Percentiles rank a stretch among this genome's conserved stretches.
Evolutionary conservation across 306 rosid genomes (phyloP).

Genomic region (Acacia melanoxylon): DNA sequence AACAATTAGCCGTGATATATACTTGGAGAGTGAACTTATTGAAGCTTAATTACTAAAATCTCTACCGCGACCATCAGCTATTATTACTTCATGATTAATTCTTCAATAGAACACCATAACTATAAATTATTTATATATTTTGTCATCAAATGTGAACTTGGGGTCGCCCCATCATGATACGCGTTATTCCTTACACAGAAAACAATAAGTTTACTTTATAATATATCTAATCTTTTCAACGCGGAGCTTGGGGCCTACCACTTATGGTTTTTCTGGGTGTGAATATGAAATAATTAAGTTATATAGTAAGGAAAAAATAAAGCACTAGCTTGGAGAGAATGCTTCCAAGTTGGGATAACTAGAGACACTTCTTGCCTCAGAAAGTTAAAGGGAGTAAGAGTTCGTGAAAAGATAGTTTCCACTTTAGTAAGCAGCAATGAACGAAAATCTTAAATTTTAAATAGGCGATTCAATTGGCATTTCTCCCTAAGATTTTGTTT

Average conservation of each 20-base stretch:
- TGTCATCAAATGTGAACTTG: not conserved
- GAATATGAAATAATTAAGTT: constrained; percentile 3
- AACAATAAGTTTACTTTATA: constrained; percentile 8
- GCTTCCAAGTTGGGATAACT: constrained; percentile 22
- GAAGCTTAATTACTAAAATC: not conserved
- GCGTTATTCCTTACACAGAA: constrained; percentile 24
- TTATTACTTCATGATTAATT: constrained; percentile 30
- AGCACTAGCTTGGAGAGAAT: not conserved
- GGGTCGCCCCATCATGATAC: constrained; percentile 2
- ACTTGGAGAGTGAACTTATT: not conserved
- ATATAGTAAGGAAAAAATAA: constrained; percentile 6
- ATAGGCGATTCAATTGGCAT: not conserved
- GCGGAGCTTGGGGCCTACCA: constrained; percentile 24
- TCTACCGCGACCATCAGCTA: not conserved
- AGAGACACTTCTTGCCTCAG: constrained; percentile 9
- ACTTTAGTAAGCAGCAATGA: constrained; percentile 9
- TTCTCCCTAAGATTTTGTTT: not conserved
- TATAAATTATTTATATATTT: not conserved
- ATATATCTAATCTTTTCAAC: constrained; percentile 5
- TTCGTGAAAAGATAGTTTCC: constrained; percentile 22
- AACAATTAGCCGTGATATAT: not conserved
- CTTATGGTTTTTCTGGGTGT: constrained; percentile 6
- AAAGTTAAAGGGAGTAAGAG: constrained; percentile 23
- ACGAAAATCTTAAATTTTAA: not conserved
- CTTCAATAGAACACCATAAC: not conserved